These are phyloP conservation scores for Colletotrichum chrysophilum DNA, from an alignment of 2,329 filamentous ascomycete species.

Conservation along the genomic window DNA sequence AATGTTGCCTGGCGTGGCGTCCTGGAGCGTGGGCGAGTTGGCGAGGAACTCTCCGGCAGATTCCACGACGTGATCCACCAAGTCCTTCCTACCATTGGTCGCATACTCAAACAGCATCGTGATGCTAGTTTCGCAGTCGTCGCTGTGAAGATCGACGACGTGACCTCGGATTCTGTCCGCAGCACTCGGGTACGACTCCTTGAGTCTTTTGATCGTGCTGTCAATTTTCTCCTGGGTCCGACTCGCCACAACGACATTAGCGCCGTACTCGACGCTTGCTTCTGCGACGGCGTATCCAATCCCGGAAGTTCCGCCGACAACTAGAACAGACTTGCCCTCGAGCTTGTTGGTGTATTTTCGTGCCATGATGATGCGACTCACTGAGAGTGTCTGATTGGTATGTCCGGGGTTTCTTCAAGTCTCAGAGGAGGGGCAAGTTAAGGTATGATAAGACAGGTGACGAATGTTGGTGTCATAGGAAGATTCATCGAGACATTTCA, in stretches of 20 bases:
- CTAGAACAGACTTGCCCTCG: slow-evolving; percentile 47
- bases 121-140: slow-evolving; percentile 39
- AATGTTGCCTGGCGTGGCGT: not conserved
- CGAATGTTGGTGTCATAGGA: not conserved
- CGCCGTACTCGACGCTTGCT: slow-evolving; percentile 58
- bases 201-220: slow-evolving; percentile 12
- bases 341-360: not conserved
- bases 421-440: not conserved
- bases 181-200: not conserved
- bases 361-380: not conserved
- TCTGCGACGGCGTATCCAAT: slow-evolving; percentile 68
- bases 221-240: slow-evolving; percentile 57
- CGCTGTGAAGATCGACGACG: not conserved
- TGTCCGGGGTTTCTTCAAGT: not conserved
- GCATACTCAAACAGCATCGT: slow-evolving; percentile 52
- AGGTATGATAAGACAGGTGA: not conserved
- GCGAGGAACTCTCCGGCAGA: not conserved
- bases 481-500: not conserved
- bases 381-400: not conserved
- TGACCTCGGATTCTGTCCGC: not conserved
- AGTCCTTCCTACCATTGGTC: slow-evolving; percentile 45
- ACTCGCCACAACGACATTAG: slow-evolving; percentile 63
- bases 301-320: slow-evolving; percentile 68
- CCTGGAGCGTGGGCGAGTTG: not conserved
- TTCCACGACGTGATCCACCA: slow-evolving; percentile 58